Percentiles rank a stretch among this genome's conserved stretches.
Conservation (phyloP, 805 yeast species). For the Kodamaea nitidulidarum region DNA sequence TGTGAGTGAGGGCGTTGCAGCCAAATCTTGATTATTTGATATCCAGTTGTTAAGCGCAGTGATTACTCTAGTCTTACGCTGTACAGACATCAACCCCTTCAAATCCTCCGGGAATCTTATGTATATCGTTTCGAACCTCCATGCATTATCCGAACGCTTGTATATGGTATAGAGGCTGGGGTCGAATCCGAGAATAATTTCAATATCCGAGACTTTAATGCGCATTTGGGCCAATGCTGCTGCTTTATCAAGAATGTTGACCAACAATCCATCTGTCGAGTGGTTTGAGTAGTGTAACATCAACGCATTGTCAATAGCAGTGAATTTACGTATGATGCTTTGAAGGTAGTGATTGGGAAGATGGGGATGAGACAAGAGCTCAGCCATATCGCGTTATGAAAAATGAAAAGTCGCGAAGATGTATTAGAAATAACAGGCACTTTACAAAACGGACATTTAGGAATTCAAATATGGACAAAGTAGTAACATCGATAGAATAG, state of each 20-base stretch:
- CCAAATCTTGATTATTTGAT: constrained; percentile 10
- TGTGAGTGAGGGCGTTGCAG: background rate
- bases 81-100: constrained; percentile 1
- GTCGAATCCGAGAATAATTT: constrained; percentile 16
- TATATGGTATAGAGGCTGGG: constrained; percentile 14
- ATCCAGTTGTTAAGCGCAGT: constrained; percentile 20
- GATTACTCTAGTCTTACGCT: constrained; percentile 14
- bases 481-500: no score
- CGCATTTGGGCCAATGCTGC: constrained; percentile 16
- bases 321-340: constrained; percentile 12
- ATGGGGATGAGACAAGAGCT: constrained; percentile 9
- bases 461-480: no score
- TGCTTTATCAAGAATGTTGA: constrained; percentile 19
- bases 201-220: constrained; percentile 17
- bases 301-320: constrained; percentile 31
- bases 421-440: no score
- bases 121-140: constrained; percentile 9
- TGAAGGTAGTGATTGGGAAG: constrained; percentile 8
- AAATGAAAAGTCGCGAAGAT: background rate
- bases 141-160: constrained; percentile 2
- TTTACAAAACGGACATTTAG: no score
- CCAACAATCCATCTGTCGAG: constrained; percentile 23
- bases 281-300: constrained; percentile 32
- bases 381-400: background rate
- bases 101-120: constrained; percentile 9